Evolutionary conservation across 371 early-diverging fungal species (phyloP).

Genomic region (Rhizopus arrhizus): DNA sequence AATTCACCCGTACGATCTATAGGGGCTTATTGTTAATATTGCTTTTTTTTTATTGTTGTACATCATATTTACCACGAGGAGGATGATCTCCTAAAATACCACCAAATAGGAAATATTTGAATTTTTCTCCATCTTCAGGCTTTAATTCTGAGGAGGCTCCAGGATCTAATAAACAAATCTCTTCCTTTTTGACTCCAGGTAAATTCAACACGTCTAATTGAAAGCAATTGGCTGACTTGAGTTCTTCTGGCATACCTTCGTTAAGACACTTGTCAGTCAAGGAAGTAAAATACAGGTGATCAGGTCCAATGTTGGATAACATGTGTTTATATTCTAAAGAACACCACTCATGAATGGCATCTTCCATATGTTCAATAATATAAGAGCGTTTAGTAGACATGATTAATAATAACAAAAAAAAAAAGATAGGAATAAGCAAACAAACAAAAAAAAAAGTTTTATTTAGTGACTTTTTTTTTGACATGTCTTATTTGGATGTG

Average conservation of each 20-base stretch:
- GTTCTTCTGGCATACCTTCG: slow-evolving; percentile 55
- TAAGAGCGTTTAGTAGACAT: slow-evolving; percentile 34
- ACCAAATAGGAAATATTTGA: slow-evolving; percentile 79
- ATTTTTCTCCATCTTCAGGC: slow-evolving; percentile 71
- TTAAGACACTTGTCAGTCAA: slow-evolving; percentile 55
- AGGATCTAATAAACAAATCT: slow-evolving; percentile 79
- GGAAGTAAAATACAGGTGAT: slow-evolving; percentile 62
- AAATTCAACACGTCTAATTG: slow-evolving; percentile 61
- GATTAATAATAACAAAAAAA: background rate
- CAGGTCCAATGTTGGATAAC: slow-evolving; percentile 60
- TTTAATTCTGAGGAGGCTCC: slow-evolving; percentile 57
- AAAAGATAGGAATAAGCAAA: background rate
- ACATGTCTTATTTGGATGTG: too few relatives aligned
- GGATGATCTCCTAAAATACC: slow-evolving; percentile 79
- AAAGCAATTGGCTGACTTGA: slow-evolving; percentile 60
- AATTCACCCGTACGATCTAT: slow-evolving; percentile 77
- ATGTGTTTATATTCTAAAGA: slow-evolving; percentile 78
- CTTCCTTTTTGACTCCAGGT: slow-evolving; percentile 58
- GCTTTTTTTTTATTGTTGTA: background rate
- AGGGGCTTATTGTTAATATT: background rate
- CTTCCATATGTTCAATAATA: slow-evolving; percentile 82
- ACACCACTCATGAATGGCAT: slow-evolving; percentile 75
- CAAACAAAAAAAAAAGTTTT: background rate
- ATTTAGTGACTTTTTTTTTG: background rate
- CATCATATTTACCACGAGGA: slow-evolving; percentile 55